Base-by-base conservation (phyloP, 179 eudicot genomes). In the Silene vulgaris region DNA sequence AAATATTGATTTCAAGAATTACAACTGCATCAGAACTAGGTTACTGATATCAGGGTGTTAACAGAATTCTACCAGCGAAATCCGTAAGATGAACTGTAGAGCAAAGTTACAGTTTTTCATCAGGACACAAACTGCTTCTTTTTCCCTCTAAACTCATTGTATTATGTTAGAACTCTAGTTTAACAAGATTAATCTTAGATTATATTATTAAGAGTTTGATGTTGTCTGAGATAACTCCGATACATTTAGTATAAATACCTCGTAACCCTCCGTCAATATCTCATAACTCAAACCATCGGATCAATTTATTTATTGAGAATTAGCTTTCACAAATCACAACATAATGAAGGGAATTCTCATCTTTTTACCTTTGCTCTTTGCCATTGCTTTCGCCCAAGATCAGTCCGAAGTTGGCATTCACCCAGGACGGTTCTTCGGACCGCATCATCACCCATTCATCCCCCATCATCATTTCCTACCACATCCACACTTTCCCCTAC, bases 331-430 rank as follows among this genome's bases (percentile, higher is more conserved):
- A 16, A 16, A 16, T 67, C 26, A 67, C 71, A 56, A 56, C 20
- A 56, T 56, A 19, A 68, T 40, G 72, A 68, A 68, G 71, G 72
- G 72, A 68, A 17, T 68, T 40, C 29, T 68, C 28, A 11, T 68
- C 16, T 37, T 68, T 37, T 4, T 68, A 17, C 72, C 72, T 37
- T 17, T 68, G 4, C 26, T 68, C 3, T 68, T 68, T 6, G 56
- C 72, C 56, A 19, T 68, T 20, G 72, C 56, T 19, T 68, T 19
- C 14, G 56, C 72, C 30, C 72, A 68, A 68, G 56, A 68, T 37
- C 72, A 68, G 12, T 43, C 72, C 13, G 7, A 66, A 66, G 43
- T 6, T 14, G n/a, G 48, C 5, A 9, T 8, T 7, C 48, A 40
- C 48, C 48, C 48, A 8, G 48, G 2, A 8, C 8, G 48, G 48